Evolutionary conservation across 257 asterid species (phyloP), one percentile per base, ranked within the genome.

Genomic region (Nicotiana undulata): DNA sequence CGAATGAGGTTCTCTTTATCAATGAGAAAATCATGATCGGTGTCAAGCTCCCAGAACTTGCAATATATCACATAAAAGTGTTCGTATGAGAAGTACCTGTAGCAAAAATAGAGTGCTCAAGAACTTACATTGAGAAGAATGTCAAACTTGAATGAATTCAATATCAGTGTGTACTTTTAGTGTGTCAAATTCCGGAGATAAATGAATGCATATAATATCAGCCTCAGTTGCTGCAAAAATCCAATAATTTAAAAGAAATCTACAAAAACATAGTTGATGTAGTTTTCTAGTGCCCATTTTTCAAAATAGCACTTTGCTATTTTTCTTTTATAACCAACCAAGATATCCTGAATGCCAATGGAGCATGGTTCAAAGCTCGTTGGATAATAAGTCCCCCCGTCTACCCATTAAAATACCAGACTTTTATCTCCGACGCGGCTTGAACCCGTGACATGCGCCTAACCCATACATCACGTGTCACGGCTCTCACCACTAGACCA

Each of bases 41-140:
- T 88, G 80, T 96, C 99, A 87, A 96, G 97, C 93, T 96, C 99
- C 99, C 99, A 96, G 82, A 96, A 96, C 90, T 96, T 96, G 97
- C 99, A 96, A 86, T 96, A 96, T 90, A 96, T 96, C 90, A 96
- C 99, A 77, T 96, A 96, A 84, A 96, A 96, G 87, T 96, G 99
- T 86, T 96, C 98, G 80, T 96, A 96, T 16, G 99, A 96, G 92
- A 96, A 96, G 90, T 92, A 96, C 93, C 99, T 96, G 94, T 75
- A 87, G 87, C 80, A 85, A 56, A 82, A 81, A 74, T 74, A 51
- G 26, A 49, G 40, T 74, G 44, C 61, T 49, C 40, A 74, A 74
- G 44, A 74, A 26, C 79, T 74, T 74, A 22, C 9, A 74, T 4
- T 6, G 15, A 74, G 24, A 72, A 22, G 24, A 61, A 74, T 74